Evolutionary conservation across 495 filamentous ascomycete genomes (phyloP).

Genomic region (Penicillium daleae): DNA sequence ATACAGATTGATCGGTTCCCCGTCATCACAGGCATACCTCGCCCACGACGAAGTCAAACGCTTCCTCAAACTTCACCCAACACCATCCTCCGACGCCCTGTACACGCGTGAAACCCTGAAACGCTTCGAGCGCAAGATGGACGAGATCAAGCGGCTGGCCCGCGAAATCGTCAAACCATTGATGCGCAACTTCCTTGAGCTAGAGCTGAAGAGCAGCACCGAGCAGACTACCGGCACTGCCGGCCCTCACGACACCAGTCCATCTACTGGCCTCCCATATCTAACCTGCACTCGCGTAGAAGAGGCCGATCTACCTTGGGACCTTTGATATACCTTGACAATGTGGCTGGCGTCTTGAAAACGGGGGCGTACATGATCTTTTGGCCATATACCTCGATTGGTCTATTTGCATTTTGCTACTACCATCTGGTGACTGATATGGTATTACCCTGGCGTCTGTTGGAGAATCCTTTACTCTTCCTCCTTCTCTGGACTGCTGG

Average conservation of each 20-base stretch:
- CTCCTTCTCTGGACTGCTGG: slow-evolving; percentile 23
- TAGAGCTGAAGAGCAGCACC: slow-evolving; percentile 61
- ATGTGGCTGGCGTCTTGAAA: slow-evolving; percentile 3
- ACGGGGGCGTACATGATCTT: not conserved
- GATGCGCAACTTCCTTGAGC: slow-evolving; percentile 80
- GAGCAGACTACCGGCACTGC: slow-evolving; percentile 14
- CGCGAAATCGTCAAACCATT: slow-evolving; percentile 82
- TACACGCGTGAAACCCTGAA: slow-evolving; percentile 78
- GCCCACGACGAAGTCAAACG: slow-evolving; percentile 84
- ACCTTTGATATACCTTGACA: slow-evolving; percentile 5
- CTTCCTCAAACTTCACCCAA: slow-evolving; percentile 71
- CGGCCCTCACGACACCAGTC: slow-evolving; percentile 25
- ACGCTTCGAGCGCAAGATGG: slow-evolving; percentile 80
- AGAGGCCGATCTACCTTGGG: slow-evolving; percentile 81
- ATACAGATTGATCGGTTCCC: slow-evolving; percentile 69
- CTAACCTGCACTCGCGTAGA: slow-evolving; percentile 79
- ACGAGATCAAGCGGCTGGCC: slow-evolving; percentile 83
- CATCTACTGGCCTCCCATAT: slow-evolving; percentile 59
- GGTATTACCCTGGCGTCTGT: slow-evolving; percentile 4
- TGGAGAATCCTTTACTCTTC: not conserved
- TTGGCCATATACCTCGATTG: not conserved
- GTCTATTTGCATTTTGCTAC: slow-evolving; percentile 2
- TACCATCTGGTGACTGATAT: not conserved
- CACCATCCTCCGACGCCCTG: slow-evolving; percentile 54
- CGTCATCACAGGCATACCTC: slow-evolving; percentile 65